These are phyloP conservation scores for Grosmannia serpens DNA, from an alignment of 2,329 filamentous ascomycete genomes.

Conservation along the genomic window DNA sequence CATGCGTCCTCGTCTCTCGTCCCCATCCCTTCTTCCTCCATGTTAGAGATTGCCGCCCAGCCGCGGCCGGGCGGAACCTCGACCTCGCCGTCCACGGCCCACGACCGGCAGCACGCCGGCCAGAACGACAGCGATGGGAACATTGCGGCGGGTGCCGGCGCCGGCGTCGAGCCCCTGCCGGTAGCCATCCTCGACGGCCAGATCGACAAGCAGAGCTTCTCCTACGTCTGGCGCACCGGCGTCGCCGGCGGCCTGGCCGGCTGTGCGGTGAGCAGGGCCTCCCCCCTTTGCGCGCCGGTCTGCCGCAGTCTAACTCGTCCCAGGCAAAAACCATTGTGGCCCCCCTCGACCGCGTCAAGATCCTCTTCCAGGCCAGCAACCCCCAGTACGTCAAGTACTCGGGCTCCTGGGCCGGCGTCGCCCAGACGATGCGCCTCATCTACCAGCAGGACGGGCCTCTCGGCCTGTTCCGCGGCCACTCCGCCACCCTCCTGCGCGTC, in stretches of 20 bases:
- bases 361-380: constrained; percentile 92
- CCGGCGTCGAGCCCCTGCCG: constrained; percentile 34
- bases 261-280: constrained; percentile 60
- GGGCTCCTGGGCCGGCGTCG: constrained; percentile 75
- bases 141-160: neutral
- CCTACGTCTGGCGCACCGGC: constrained; percentile 75
- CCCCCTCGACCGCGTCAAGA: constrained; percentile 94
- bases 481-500: constrained; percentile 83
- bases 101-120: neutral
- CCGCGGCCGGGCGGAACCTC: constrained; percentile 24
- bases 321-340: constrained; percentile 93
- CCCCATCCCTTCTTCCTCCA: constrained; percentile 22
- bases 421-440: constrained; percentile 75
- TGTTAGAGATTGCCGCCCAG: constrained; percentile 38
- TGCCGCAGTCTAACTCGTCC: neutral
- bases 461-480: constrained; percentile 88
- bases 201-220: constrained; percentile 59
- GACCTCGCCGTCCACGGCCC: neutral
- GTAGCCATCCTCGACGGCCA: constrained; percentile 33
- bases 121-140: neutral
- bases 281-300: neutral
- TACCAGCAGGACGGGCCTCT: constrained; percentile 58
- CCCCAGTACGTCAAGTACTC: constrained; percentile 90
- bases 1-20: constrained; percentile 28
- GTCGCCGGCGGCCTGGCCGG: constrained; percentile 84